phyloP scores from a whole-genome alignment of 2,329 filamentous ascomycete species.

The Exophiala sp. region DNA sequence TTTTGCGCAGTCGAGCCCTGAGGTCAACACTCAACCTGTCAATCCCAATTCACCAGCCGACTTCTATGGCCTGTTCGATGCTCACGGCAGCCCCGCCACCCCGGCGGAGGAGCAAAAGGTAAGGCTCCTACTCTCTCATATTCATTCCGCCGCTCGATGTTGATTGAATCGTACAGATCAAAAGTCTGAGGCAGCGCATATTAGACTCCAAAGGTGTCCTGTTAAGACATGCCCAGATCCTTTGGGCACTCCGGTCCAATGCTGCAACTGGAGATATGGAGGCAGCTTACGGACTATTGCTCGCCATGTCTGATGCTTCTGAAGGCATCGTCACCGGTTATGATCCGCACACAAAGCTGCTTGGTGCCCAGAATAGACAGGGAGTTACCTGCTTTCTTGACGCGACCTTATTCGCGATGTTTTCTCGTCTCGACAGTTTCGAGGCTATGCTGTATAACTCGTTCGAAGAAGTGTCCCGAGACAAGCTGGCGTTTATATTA shows the following conservation, averaged over 20 bases:
- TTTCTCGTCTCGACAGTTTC: slow-evolving; percentile 80
- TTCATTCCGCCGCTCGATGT: not conserved
- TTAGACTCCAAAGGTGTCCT: slow-evolving; percentile 49
- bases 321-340: slow-evolving; percentile 72
- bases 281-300: slow-evolving; percentile 68
- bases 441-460: slow-evolving; percentile 84
- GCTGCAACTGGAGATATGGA: slow-evolving; percentile 65
- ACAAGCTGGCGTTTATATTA: slow-evolving; percentile 68
- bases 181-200: slow-evolving; percentile 49
- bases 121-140: not conserved
- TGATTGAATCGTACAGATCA: slow-evolving; percentile 39
- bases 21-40: slow-evolving; percentile 13
- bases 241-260: slow-evolving; percentile 55
- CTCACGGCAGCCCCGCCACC: slow-evolving; percentile 7
- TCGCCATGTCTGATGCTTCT: slow-evolving; percentile 73
- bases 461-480: slow-evolving; percentile 65
- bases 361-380: slow-evolving; percentile 79
- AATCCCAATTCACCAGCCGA: slow-evolving; percentile 22
- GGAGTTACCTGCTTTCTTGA: slow-evolving; percentile 94
- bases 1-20: slow-evolving; percentile 20
- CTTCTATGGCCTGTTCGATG: slow-evolving; percentile 27
- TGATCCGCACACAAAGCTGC: slow-evolving; percentile 63
- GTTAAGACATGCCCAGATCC: slow-evolving; percentile 57
- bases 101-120: slow-evolving; percentile 26
- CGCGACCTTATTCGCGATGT: slow-evolving; percentile 90